Evolutionary conservation across 2,329 filamentous ascomycete species (phyloP).

Genomic region (Xylaria arbuscula): DNA sequence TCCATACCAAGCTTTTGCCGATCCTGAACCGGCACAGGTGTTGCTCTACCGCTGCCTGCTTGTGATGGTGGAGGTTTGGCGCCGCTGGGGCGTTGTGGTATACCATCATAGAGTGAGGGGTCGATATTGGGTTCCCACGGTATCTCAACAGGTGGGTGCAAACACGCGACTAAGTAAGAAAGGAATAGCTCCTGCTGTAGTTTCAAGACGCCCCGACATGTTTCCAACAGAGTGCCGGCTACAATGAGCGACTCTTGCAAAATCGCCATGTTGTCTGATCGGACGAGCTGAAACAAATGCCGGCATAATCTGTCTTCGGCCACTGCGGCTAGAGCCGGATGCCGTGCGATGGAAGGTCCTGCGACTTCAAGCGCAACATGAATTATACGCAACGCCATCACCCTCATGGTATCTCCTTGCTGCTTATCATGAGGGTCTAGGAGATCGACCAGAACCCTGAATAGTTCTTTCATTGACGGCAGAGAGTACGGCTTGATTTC

Average conservation of each 20-base stretch:
- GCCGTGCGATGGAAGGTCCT: slow-evolving; percentile 91
- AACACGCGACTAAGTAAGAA: slow-evolving; percentile 91
- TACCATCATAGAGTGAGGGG: slow-evolving; percentile 89
- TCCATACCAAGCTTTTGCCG: slow-evolving; percentile 92
- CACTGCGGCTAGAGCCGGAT: slow-evolving; percentile 86
- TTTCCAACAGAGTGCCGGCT: slow-evolving; percentile 88
- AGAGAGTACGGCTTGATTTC: slow-evolving; percentile 89
- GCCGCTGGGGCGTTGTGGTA: slow-evolving; percentile 89
- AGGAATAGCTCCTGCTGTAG: slow-evolving; percentile 96
- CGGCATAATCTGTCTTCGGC: slow-evolving; percentile 94
- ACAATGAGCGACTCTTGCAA: slow-evolving; percentile 93
- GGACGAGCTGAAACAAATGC: slow-evolving; percentile 93
- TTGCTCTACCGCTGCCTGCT: slow-evolving; percentile 81
- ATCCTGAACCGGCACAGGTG: slow-evolving; percentile 91
- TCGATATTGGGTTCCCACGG: slow-evolving; percentile 91
- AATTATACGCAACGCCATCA: slow-evolving; percentile 97
- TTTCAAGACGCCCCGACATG: slow-evolving; percentile 90
- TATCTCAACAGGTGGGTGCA: slow-evolving; percentile 94
- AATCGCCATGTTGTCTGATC: slow-evolving; percentile 95
- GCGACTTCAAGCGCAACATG: slow-evolving; percentile 97
- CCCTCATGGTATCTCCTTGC: slow-evolving; percentile 93
- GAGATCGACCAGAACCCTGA: slow-evolving; percentile 92
- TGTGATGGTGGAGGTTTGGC: slow-evolving; percentile 82
- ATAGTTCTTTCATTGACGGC: slow-evolving; percentile 92
- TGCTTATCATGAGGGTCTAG: slow-evolving; percentile 92